Conservation (phyloP, 371 early-diverging fungal genomes). For the Nematocida sp. region DNA sequence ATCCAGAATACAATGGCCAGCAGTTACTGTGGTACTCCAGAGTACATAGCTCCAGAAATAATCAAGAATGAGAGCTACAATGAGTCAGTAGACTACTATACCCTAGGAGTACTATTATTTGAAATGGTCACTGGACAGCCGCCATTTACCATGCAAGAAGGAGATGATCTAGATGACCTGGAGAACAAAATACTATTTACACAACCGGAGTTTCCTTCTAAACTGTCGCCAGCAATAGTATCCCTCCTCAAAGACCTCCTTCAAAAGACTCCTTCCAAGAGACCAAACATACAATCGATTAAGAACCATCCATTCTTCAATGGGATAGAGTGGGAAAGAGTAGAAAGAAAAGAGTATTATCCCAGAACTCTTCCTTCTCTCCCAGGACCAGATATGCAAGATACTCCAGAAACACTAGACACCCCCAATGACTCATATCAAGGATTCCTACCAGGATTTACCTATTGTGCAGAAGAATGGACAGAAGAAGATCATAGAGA, state of each 20-base stretch:
- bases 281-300: conserved; percentile 72
- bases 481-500: neutral
- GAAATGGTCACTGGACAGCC: conserved; percentile 85
- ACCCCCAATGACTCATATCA: conserved; percentile 2
- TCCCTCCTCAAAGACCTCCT: conserved; percentile 65
- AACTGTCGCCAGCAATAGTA: conserved; percentile 71
- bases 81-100: conserved; percentile 87
- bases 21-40: conserved; percentile 36
- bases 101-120: conserved; percentile 82
- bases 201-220: conserved; percentile 68
- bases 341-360: conserved; percentile 70
- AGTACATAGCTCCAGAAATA: conserved; percentile 85
- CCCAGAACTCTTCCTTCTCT: conserved; percentile 86
- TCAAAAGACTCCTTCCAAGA: conserved; percentile 68
- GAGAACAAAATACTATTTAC: conserved; percentile 56
- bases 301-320: conserved; percentile 73
- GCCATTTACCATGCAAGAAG: conserved; percentile 68
- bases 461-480: conserved; percentile 45
- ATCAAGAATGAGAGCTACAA: conserved; percentile 86
- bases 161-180: conserved; percentile 40
- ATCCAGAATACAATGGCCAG: neutral
- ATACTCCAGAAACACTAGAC: neutral
- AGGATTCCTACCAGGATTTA: conserved; percentile 25
- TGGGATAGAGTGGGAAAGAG: conserved; percentile 75
- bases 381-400: neutral